These are phyloP conservation scores for Populus alba DNA, from an alignment of 345 rosid genomes.

Conservation along the genomic window DNA sequence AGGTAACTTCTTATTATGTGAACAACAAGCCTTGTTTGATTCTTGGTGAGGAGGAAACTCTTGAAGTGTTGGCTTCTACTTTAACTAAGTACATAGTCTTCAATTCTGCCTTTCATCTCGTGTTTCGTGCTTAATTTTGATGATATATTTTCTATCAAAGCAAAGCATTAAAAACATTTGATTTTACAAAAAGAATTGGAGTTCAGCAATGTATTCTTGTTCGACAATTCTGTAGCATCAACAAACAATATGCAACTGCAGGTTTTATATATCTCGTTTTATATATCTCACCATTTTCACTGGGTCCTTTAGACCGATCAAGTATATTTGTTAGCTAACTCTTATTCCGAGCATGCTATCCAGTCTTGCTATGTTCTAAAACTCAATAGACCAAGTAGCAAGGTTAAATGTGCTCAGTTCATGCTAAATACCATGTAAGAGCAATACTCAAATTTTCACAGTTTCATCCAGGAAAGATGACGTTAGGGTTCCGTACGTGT, in stretches of 20 bases:
- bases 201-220: not conserved
- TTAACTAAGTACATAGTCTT: too few relatives aligned
- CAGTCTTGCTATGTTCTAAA: not conserved
- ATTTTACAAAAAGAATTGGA: not conserved
- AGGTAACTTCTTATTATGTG: too few relatives aligned
- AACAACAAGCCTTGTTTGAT: too few relatives aligned
- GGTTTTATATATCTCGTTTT: not conserved
- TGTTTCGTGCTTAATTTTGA: too few relatives aligned
- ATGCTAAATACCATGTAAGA: not conserved
- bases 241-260: not conserved
- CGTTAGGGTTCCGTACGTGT: constrained; percentile 51
- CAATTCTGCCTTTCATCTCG: too few relatives aligned
- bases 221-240: not conserved
- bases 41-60: too few relatives aligned
- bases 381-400: not conserved
- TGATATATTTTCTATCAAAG: not conserved
- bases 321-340: not conserved
- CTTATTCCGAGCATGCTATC: not conserved
- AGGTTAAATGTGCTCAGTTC: not conserved
- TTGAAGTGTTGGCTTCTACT: too few relatives aligned
- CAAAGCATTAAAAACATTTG: not conserved
- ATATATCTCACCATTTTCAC: not conserved
- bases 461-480: constrained; percentile 38
- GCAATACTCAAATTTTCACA: not conserved
- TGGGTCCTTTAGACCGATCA: not conserved